Base-by-base conservation (phyloP, 176 grass and related monocot species). In the Tillandsia fasciculata region DNA sequence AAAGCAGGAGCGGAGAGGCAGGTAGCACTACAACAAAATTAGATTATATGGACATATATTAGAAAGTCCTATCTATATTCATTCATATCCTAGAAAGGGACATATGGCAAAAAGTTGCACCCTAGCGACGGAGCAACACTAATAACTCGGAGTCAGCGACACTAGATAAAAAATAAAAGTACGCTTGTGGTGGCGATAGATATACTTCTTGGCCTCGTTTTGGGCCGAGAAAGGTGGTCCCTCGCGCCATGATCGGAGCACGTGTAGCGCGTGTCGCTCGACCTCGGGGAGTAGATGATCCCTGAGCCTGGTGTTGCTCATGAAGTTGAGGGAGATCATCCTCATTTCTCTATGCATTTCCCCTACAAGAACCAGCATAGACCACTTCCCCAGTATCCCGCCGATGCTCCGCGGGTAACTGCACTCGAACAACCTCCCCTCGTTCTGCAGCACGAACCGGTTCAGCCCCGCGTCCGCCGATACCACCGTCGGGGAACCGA, bases 371-470 rank as follows among this genome's bases (percentile, higher is more conserved):
- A 97, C 89, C 2, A 97, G 74, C 94, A 93, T 90, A 0, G 94
- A 97, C 87, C 84, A 93, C 84, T 97, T 97, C 9, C 94, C 94
- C 13, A 97, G 79, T 72, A 97, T 97, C 53, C 86, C 82, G 33
- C 86, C 81, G 73, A 97, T 93, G 89, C 94, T 97, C 63, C 77
- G 81, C 14, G 94, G 94, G 87, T 93, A 97, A 77, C 89, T 90
- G 65, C 89, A 90, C 86, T 97, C 86, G 64, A 97, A 97, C 74
- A 82, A 80, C 53, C 77, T 63, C 29, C 87, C 94, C 53, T 97
- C 89, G 77, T 97, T 97, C 82, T 93, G 89, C 18, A 97, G 82
- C 64, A 97, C 78, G 84, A 87, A 97, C 23, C 89, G 86, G 82
- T 97, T 97, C 70, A 97, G 68, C 3, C 87, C 89, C 1, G 79